Base-by-base conservation (phyloP, 257 asterid species). In the Buddleja alternifolia region DNA sequence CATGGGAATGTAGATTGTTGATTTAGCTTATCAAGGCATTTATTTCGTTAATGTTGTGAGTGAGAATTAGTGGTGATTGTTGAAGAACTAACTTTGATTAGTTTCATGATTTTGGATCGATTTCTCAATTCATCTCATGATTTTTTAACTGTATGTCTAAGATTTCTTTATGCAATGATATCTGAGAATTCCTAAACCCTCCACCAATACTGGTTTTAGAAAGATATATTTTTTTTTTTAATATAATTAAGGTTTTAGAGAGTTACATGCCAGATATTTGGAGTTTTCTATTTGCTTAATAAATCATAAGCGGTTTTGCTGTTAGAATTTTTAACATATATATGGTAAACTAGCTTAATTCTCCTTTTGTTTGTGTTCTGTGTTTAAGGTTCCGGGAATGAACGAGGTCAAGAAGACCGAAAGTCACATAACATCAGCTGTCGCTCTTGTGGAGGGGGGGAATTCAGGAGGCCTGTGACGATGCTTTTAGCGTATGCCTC, bases 391-490 rank as follows among this genome's bases (percentile, higher is more conserved):
- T 81, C 75, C 76, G 60, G 77, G 66, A 72, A 76, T 70, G 89
- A 84, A 84, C 41, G 96, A 82, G 80, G 82, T 69, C 63, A 81
- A 81, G 73, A 71, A 74, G 67, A 74, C 76, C 67, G 96, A 78
- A 75, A 29, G 76, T 69, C 90, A 77, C 70, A 24, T 81, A 83
- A 78, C 86, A 58, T 93, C 98, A 71, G 91, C 96, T 12, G 96
- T 89, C 25, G 98, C 98, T 72, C 90, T 93, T 73, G 96, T 93
- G n/a, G 95, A 90, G 84, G 98, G 95, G 16, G 98, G 98, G 62
- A 69, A n/a, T 88, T 70, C 98, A 90, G 70, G 97, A 93, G 70
- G 88, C 97, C 6, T 85, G 95, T 84, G 97, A 88, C 71, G 98
- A 90, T 82, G 69, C 97, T 48, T 93, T 97, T 72, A 93, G 98